These are phyloP conservation scores for Graphiopsis chlorocephala DNA, from an alignment of 2,329 filamentous ascomycete genomes.

Conservation along the genomic window DNA sequence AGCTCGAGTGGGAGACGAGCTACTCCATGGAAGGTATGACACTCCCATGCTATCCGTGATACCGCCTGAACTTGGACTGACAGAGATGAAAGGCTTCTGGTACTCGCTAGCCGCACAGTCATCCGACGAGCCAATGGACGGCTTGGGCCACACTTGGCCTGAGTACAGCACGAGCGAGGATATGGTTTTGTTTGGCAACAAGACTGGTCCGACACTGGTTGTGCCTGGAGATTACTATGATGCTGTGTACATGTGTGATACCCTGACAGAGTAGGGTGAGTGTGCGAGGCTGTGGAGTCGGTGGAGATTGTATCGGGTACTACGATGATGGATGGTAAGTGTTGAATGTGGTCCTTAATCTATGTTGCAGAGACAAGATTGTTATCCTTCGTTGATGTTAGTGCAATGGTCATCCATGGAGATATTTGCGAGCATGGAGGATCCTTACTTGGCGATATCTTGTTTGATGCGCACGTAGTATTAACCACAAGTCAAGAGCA, in stretches of 20 bases:
- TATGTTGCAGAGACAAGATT: neutral
- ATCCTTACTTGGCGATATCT: neutral
- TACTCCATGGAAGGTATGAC: slow-evolving; percentile 33
- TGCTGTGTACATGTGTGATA: slow-evolving; percentile 5
- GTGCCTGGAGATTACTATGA: slow-evolving; percentile 9
- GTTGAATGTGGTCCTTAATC: too few species aligned
- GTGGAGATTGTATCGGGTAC: neutral
- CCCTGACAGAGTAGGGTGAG: neutral
- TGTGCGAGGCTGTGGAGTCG: neutral
- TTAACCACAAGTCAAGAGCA: neutral
- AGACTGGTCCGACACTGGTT: neutral
- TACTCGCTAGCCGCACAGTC: neutral
- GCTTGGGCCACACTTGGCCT: neutral
- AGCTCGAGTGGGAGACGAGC: slow-evolving; percentile 27
- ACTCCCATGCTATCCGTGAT: neutral
- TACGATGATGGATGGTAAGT: neutral
- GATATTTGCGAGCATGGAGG: neutral
- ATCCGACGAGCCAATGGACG: neutral
- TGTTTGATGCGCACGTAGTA: neutral
- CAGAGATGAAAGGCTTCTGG: neutral
- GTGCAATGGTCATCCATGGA: too few species aligned
- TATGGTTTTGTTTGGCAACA: slow-evolving; percentile 7
- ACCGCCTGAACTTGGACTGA: neutral
- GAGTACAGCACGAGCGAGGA: neutral
- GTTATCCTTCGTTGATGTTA: neutral